phyloP scores from a whole-genome alignment of 78 protist species.

The Dictyostelium firmibasis region DNA sequence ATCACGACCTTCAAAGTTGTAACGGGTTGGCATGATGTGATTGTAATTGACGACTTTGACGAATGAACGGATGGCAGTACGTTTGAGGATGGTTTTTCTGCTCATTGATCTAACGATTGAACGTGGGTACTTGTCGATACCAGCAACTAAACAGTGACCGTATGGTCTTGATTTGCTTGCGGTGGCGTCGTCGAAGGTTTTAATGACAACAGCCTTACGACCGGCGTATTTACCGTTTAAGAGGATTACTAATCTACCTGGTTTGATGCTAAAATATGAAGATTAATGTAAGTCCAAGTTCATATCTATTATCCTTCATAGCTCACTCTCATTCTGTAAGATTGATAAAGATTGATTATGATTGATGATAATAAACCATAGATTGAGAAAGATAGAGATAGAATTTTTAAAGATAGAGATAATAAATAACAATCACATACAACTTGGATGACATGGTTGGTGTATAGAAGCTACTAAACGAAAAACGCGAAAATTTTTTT shows the following conservation, averaged over 20 bases:
- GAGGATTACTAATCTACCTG: conserved; percentile 97
- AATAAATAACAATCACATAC: background rate
- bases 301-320: background rate
- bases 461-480: background rate
- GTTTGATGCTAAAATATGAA: conserved; percentile 84
- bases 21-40: conserved; percentile 99
- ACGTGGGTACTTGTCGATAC: conserved; percentile 95
- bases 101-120: conserved; percentile 89
- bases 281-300: background rate
- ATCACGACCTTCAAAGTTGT: conserved; percentile 78
- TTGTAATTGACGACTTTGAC: conserved; percentile 97
- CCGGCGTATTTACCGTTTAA: conserved; percentile 98
- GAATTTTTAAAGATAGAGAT: background rate
- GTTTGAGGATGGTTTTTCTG: conserved; percentile 86
- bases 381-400: background rate
- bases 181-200: conserved; percentile 91
- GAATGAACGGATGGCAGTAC: conserved; percentile 96
- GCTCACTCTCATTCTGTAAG: too few species aligned
- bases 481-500: background rate
- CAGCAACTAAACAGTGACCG: conserved; percentile 98
- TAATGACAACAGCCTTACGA: conserved; percentile 98
- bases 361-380: background rate
- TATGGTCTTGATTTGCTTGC: conserved; percentile 90
- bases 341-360: background rate
- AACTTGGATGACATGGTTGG: background rate